A percentile compares a stretch with the other conserved stretches of the same genome.
Conservation (phyloP, 495 filamentous ascomycete species). For the Aspergillus sclerotioniger region DNA sequence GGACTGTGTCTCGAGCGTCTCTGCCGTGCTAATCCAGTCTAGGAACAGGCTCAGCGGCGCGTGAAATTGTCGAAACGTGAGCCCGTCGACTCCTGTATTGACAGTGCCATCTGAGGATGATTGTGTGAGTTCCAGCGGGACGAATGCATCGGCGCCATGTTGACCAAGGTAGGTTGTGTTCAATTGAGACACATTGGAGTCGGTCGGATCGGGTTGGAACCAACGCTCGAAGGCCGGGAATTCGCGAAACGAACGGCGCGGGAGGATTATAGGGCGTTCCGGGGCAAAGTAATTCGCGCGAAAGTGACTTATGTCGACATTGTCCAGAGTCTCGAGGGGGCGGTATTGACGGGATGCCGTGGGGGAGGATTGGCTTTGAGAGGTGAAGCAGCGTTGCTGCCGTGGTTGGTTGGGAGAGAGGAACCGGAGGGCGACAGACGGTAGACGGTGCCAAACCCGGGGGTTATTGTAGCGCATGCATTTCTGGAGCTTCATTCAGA, state of each 20-base stretch:
- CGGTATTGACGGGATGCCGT: constrained; percentile 22
- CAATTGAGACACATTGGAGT: constrained; percentile 24
- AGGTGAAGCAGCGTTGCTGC: constrained; percentile 11
- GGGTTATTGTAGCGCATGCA: constrained; percentile 18
- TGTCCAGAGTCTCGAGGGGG: constrained; percentile 30
- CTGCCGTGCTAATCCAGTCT: constrained; percentile 44
- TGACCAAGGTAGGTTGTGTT: constrained; percentile 49
- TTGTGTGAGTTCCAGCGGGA: constrained; percentile 58
- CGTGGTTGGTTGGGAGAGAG: background rate
- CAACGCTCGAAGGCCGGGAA: constrained; percentile 55
- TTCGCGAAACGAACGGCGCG: constrained; percentile 37
- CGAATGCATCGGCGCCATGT: constrained; percentile 47
- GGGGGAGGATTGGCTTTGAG: constrained; percentile 23
- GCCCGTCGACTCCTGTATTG: background rate
- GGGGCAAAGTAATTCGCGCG: constrained; percentile 46
- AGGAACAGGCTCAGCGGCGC: constrained; percentile 59
- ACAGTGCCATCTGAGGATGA: background rate
- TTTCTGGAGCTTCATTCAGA: constrained; percentile 34
- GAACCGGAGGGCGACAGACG: background rate
- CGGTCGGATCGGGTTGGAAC: constrained; percentile 37
- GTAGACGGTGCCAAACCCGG: constrained; percentile 15
- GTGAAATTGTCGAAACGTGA: constrained; percentile 53
- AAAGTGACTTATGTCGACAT: constrained; percentile 43
- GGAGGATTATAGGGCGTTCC: constrained; percentile 48
- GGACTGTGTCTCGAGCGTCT: constrained; percentile 28